Evolutionary conservation across 805 yeast genomes (phyloP).

Genomic region (Metschnikowia hibisci): DNA sequence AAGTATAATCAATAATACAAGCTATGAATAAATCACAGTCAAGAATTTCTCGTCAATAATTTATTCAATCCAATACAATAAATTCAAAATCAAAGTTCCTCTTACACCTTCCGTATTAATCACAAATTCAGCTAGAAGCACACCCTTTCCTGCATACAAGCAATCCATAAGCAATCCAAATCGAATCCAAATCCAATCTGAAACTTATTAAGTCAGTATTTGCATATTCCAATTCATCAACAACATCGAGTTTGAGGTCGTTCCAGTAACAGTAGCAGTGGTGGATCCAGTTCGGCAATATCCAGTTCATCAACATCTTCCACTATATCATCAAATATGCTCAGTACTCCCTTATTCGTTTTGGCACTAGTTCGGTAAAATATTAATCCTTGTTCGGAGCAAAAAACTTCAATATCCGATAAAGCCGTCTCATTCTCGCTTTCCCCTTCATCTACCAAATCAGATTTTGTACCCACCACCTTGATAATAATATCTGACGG

Average conservation of each 20-base stretch:
- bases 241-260: background rate
- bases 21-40: too few relatives aligned
- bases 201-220: too few relatives aligned
- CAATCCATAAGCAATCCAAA: too few relatives aligned
- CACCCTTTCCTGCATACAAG: too few relatives aligned
- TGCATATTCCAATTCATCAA: too few relatives aligned
- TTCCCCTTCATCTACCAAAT: slow-evolving; percentile 41
- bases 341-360: slow-evolving; percentile 56
- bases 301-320: slow-evolving; percentile 29
- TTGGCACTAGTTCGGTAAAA: slow-evolving; percentile 61
- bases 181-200: too few relatives aligned
- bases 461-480: slow-evolving; percentile 83
- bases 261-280: background rate
- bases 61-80: too few relatives aligned
- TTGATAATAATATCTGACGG: slow-evolving; percentile 29
- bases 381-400: slow-evolving; percentile 17
- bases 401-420: slow-evolving; percentile 15
- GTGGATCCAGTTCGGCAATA: slow-evolving; percentile 21
- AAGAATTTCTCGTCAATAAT: too few relatives aligned
- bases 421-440: background rate
- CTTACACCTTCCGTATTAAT: too few relatives aligned
- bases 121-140: too few relatives aligned
- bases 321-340: slow-evolving; percentile 31
- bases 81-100: too few relatives aligned
- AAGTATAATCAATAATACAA: too few relatives aligned